Conservation (phyloP, 1,139 yeast species). For the Yarrowia galli region DNA sequence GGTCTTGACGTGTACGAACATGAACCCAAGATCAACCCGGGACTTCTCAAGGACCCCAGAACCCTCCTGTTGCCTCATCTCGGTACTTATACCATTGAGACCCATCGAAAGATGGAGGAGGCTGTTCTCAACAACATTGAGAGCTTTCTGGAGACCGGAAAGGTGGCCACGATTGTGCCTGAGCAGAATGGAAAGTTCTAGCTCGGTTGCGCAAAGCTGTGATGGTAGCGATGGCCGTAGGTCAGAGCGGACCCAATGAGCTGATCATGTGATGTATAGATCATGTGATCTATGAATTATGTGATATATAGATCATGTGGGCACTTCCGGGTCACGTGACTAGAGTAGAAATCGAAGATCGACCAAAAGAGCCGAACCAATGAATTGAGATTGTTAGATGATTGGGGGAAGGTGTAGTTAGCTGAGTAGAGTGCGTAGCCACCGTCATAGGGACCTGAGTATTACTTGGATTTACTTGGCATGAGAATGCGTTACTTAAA, state of each 20-base stretch:
- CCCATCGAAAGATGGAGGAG: slow-evolving; percentile 64
- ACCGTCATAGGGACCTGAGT: no score
- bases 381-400: no score
- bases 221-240: neutral
- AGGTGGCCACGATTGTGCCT: slow-evolving; percentile 58
- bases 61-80: slow-evolving; percentile 69
- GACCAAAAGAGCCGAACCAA: no score
- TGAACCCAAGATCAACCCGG: slow-evolving; percentile 65
- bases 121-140: slow-evolving; percentile 58
- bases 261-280: no score
- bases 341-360: no score
- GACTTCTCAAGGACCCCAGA: slow-evolving; percentile 52
- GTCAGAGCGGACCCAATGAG: neutral
- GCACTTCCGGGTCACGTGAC: no score
- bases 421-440: no score
- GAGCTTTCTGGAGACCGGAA: slow-evolving; percentile 61
- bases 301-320: no score
- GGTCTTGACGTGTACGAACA: slow-evolving; percentile 80
- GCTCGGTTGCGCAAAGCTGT: slow-evolving; percentile 4
- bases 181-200: slow-evolving; percentile 47
- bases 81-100: slow-evolving; percentile 68
- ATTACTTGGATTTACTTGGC: no score
- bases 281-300: no score
- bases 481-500: no score
- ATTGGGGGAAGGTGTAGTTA: no score